phyloP scores from a whole-genome alignment of 805 yeast genomes.

The Hanseniaspora mollemarum region DNA sequence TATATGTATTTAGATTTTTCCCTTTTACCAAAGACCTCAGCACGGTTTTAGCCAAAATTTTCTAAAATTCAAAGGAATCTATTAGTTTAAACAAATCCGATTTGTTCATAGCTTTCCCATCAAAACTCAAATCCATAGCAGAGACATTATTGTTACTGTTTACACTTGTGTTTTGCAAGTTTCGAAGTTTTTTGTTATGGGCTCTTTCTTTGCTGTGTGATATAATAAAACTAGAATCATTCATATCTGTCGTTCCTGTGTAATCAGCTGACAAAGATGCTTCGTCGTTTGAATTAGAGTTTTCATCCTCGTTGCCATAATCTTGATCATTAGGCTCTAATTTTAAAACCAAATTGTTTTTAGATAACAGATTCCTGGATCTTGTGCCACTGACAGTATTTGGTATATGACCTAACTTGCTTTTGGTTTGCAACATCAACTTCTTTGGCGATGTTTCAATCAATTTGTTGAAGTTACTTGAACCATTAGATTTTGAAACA shows the following conservation, averaged over 20 bases:
- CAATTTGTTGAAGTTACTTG: conserved; percentile 7
- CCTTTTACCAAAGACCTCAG: too few species aligned
- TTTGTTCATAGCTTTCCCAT: conserved; percentile 37
- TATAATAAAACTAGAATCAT: neutral
- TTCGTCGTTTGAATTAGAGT: neutral
- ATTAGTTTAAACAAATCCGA: conserved; percentile 35
- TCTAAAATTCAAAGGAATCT: conserved; percentile 26
- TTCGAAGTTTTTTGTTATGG: neutral
- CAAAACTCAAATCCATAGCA: conserved; percentile 34
- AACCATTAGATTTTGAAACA: conserved; percentile 1
- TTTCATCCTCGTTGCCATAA: neutral
- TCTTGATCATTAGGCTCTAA: neutral
- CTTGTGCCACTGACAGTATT: neutral
- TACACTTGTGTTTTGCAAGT: neutral
- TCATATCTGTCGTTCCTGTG: neutral
- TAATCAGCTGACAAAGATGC: neutral
- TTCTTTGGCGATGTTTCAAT: conserved; percentile 15
- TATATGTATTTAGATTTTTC: neutral
- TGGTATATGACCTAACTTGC: neutral
- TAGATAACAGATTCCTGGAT: neutral
- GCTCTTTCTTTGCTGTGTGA: neutral
- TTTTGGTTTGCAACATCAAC: neutral
- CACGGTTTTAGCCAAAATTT: neutral
- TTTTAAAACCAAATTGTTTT: neutral
- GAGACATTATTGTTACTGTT: neutral